These are phyloP conservation scores for Moesziomyces aphidis DNA, from an alignment of 1,284 basidiomycete species.

Conservation along the genomic window DNA sequence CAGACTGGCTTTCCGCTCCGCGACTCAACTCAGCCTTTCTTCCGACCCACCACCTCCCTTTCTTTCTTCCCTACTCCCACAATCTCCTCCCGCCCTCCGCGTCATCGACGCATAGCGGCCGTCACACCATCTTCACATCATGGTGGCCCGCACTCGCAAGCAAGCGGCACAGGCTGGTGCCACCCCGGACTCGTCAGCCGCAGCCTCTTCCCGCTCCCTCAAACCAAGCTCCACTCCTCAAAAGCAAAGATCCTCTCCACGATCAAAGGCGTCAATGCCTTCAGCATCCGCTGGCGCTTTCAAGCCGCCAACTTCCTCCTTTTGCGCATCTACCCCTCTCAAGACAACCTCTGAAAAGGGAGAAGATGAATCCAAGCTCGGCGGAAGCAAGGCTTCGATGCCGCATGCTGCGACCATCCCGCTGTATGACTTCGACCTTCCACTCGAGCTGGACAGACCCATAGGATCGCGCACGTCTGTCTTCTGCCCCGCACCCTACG, in stretches of 20 bases:
- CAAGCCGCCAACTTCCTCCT: background rate
- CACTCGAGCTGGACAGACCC: slow-evolving; percentile 22
- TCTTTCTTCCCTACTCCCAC: background rate
- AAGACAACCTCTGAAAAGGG: background rate
- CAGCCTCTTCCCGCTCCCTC: too few relatives aligned
- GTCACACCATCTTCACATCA: background rate
- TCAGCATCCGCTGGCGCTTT: background rate
- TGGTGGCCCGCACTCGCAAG: slow-evolving; percentile 26
- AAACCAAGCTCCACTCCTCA: background rate
- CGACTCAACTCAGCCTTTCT: background rate
- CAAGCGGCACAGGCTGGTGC: slow-evolving; percentile 4
- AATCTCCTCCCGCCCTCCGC: background rate
- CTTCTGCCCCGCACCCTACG: slow-evolving; percentile 32
- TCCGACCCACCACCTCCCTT: background rate
- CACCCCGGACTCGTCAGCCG: background rate
- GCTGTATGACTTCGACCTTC: slow-evolving; percentile 41
- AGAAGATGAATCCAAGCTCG: background rate
- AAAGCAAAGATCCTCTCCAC: background rate
- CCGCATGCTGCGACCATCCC: slow-evolving; percentile 30
- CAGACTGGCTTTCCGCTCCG: background rate
- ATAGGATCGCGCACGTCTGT: slow-evolving; percentile 11
- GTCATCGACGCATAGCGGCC: too few relatives aligned
- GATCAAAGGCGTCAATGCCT: background rate
- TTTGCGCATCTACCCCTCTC: slow-evolving; percentile 1
- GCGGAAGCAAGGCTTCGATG: background rate